Evolutionary conservation across 2,329 filamentous ascomycete species (phyloP).

Genomic region (Botrytis porri): DNA sequence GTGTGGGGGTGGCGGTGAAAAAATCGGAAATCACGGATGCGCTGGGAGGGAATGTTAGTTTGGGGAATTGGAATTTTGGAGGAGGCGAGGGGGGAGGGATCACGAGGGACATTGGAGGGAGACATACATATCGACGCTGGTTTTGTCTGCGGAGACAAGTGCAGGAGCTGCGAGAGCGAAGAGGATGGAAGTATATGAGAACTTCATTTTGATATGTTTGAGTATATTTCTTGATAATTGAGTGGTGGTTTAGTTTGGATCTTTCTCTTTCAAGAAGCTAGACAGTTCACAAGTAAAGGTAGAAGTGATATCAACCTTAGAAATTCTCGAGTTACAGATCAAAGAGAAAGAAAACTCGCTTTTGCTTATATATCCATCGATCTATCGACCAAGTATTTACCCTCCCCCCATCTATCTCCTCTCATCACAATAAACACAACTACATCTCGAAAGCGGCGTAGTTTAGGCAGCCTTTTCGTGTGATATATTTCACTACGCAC

Average conservation of each 20-base stretch:
- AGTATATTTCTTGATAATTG: background rate
- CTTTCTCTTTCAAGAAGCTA: background rate
- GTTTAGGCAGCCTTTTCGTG: background rate
- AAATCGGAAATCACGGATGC: slow-evolving; percentile 27
- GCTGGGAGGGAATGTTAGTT: slow-evolving; percentile 17
- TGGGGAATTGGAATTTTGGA: background rate
- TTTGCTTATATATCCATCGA: background rate
- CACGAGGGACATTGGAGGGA: background rate
- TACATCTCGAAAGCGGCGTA: background rate
- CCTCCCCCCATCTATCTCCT: background rate
- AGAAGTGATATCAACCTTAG: background rate
- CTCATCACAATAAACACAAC: background rate
- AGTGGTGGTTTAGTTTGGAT: background rate
- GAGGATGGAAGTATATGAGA: slow-evolving; percentile 7
- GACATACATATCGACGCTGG: slow-evolving; percentile 28
- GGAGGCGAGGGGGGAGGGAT: background rate
- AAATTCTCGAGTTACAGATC: background rate
- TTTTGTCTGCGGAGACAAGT: background rate
- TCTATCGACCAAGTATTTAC: background rate
- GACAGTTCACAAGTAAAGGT: background rate
- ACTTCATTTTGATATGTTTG: slow-evolving; percentile 10
- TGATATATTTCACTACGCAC: background rate
- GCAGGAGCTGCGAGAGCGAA: background rate
- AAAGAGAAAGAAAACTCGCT: background rate
- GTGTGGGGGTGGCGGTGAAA: slow-evolving; percentile 25